phyloP scores from a whole-genome alignment of 2,329 filamentous ascomycete genomes.

The Penicillium palitans region DNA sequence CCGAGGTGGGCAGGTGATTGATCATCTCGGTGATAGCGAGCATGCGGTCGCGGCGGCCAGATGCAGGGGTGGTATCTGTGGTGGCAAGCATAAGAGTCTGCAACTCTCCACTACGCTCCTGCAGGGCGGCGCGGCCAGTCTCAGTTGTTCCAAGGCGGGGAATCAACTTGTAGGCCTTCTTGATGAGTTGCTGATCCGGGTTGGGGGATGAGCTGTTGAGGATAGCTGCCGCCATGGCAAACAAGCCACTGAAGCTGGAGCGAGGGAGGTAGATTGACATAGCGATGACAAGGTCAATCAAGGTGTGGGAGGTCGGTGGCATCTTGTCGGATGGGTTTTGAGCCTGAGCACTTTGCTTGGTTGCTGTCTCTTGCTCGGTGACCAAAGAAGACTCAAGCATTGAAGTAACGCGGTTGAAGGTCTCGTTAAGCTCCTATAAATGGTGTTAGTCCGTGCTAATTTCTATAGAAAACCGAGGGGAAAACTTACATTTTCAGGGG shows the following conservation, averaged over 20 bases:
- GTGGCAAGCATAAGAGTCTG: slow-evolving; percentile 78
- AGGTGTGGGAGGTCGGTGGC: slow-evolving; percentile 88
- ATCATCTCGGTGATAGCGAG: slow-evolving; percentile 79
- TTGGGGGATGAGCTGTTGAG: slow-evolving; percentile 61
- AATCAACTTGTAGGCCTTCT: slow-evolving; percentile 98
- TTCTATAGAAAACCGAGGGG: neutral
- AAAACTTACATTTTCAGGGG: slow-evolving; percentile 58
- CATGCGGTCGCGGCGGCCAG: slow-evolving; percentile 81
- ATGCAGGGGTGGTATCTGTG: slow-evolving; percentile 80
- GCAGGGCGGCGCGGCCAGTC: slow-evolving; percentile 71
- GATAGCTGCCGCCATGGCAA: slow-evolving; percentile 80
- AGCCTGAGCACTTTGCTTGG: slow-evolving; percentile 63
- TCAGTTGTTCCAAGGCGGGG: slow-evolving; percentile 83
- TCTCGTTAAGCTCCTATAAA: slow-evolving; percentile 72
- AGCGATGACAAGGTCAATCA: slow-evolving; percentile 96
- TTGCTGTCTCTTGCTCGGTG: slow-evolving; percentile 64
- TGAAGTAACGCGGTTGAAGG: slow-evolving; percentile 80
- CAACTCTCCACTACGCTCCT: slow-evolving; percentile 73
- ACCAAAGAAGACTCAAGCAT: slow-evolving; percentile 75
- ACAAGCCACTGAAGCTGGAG: slow-evolving; percentile 79
- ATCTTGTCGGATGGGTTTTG: slow-evolving; percentile 68
- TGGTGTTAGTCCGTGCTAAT: slow-evolving; percentile 14
- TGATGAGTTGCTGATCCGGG: slow-evolving; percentile 84
- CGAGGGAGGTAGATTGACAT: slow-evolving; percentile 91
- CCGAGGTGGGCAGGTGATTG: slow-evolving; percentile 71